Conservation (phyloP, 2,329 filamentous ascomycete species). For the Arthrinium phaeospermum region DNA sequence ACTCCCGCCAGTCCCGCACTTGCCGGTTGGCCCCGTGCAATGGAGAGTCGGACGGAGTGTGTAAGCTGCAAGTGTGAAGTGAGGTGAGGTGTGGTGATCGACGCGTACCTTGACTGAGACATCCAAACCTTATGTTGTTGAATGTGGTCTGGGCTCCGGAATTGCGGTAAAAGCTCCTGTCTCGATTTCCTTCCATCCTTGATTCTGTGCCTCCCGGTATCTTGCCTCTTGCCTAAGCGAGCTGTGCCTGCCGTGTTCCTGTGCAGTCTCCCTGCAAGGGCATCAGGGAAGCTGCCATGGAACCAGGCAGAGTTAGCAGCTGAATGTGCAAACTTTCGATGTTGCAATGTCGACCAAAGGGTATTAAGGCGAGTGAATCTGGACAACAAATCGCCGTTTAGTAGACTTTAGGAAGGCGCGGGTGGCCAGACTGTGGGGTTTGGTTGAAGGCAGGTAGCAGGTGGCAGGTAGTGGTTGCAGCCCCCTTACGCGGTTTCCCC, state of each 20-base stretch:
- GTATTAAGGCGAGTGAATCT: background rate
- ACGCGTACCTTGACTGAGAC: background rate
- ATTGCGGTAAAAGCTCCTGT: background rate
- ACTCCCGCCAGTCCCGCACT: slow-evolving; percentile 1
- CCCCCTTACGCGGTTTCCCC: slow-evolving; percentile 1
- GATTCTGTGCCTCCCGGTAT: background rate
- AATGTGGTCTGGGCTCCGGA: background rate
- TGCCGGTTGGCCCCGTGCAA: slow-evolving; percentile 4
- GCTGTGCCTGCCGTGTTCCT: background rate
- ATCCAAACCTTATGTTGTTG: slow-evolving; percentile 3
- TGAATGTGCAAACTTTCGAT: background rate
- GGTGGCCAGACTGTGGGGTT: slow-evolving; percentile 14
- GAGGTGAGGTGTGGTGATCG: background rate
- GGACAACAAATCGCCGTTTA: background rate
- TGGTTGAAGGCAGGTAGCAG: background rate
- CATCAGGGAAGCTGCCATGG: background rate
- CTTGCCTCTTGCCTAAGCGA: background rate
- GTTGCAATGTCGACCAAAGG: background rate
- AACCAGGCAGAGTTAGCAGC: background rate
- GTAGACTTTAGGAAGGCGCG: background rate
- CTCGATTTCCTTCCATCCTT: background rate
- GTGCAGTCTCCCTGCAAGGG: background rate
- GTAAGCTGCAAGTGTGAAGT: background rate
- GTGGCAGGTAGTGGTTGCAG: background rate
- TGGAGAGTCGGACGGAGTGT: background rate